A percentile compares a stretch with the other conserved stretches of the same genome.
Evolutionary conservation across 345 rosid genomes (phyloP).

Genomic region (Excoecaria cochinchinensis): DNA sequence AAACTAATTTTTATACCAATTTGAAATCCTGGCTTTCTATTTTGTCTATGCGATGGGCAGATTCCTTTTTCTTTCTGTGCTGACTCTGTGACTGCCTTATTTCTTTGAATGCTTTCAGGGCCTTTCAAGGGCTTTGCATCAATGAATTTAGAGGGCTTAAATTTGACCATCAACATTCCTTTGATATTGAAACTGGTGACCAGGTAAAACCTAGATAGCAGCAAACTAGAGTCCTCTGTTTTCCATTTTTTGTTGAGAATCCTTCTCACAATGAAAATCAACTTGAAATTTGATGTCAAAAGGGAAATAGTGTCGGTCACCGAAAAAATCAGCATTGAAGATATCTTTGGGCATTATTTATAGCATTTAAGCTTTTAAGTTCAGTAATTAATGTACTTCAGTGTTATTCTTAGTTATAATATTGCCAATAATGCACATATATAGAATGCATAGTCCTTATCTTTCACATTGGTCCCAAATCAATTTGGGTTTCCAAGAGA

Average conservation of each 20-base stretch:
- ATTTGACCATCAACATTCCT: conserved; percentile 75
- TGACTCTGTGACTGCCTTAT: neutral
- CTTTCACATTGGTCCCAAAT: neutral
- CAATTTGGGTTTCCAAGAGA: neutral
- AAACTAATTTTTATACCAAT: conserved; percentile 8
- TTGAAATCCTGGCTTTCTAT: neutral
- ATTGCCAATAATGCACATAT: neutral
- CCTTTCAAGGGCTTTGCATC: conserved; percentile 95
- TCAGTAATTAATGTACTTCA: neutral
- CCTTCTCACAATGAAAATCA: neutral
- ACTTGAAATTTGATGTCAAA: neutral
- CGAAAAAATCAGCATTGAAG: neutral
- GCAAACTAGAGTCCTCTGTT: neutral
- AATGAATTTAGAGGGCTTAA: conserved; percentile 83
- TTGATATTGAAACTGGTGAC: conserved; percentile 89
- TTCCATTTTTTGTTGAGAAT: neutral
- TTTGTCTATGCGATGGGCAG: neutral
- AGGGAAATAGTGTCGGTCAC: neutral
- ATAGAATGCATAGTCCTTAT: neutral
- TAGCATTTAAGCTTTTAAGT: neutral
- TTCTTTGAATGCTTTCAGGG: conserved; percentile 55
- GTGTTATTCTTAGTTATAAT: neutral
- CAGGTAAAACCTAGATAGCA: conserved; percentile 51
- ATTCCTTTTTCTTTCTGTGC: neutral
- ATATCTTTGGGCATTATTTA: neutral